Evolutionary conservation across 1,284 basidiomycete species (phyloP), one percentile per base, ranked within the genome.

Genomic region (Stygiomarasmius scandens): DNA sequence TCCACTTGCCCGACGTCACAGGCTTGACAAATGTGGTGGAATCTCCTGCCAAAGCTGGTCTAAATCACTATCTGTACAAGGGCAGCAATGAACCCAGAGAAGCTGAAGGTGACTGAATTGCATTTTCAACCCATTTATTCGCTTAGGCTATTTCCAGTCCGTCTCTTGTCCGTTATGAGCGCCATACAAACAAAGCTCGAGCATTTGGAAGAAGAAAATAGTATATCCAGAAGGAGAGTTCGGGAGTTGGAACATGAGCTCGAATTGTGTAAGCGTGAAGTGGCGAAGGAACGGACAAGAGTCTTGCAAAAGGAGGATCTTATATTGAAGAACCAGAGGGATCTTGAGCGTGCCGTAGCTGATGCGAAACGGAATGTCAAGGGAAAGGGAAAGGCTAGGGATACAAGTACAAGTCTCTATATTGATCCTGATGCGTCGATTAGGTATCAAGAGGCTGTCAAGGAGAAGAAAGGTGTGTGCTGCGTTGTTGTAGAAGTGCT

Each of bases 181-280:
- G 71, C 77, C 2, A 82, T 92, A 2, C 89, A 92, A 60, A 72
- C 79, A 11, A 86, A 87, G 62, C 74, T 93, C 3, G 77, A 81
- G 14, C 77, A 86, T 50, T 79, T 95, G 1, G 91, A 95, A 66
- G 83, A 85, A 1, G 92, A 95, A 67, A 95, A 95, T 63, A 79
- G 85, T 3, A 82, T 91, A 3, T 92, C 92, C 1, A 79, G 90
- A 1, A 77, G 89, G 20, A 80, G 93, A 12, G 89, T 95, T 20
- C 76, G 84, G 41, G 93, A 95, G 66, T 80, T 96, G 4, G 93
- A 96, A 71, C 75, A 81, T 52, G 93, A 95, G 67, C 78, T 95
- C 2, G 88, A 92, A 61, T 78, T 82, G 2, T 92, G 89, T 64
- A 90, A 88, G 67, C 79, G 81, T 22, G 88, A 92, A 47, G 90